Percentiles rank a stretch among this genome's conserved stretches.
phyloP scores from a whole-genome alignment of 2,329 filamentous ascomycete genomes.

The Xylariales sp. region DNA sequence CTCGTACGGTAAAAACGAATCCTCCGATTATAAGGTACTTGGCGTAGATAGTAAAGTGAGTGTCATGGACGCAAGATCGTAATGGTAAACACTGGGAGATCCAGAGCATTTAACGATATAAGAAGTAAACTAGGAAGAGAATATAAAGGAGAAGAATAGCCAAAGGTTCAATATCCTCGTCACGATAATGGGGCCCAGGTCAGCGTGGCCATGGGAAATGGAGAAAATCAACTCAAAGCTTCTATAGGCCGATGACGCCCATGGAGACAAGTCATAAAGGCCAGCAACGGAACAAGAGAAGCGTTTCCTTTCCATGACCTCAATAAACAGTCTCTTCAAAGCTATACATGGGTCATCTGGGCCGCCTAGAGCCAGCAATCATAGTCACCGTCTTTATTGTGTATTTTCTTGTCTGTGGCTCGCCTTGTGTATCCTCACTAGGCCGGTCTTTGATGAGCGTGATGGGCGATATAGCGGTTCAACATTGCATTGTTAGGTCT shows the following conservation, averaged over 20 bases:
- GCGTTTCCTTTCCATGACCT: conserved; percentile 4
- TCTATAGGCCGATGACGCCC: background rate
- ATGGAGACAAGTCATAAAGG: conserved; percentile 22
- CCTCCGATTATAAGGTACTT: background rate
- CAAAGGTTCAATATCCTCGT: conserved; percentile 16
- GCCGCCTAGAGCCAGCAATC: background rate
- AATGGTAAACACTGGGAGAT: background rate
- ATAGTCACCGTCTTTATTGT: conserved; percentile 11
- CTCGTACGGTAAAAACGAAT: background rate
- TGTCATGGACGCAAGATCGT: background rate
- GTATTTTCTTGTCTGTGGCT: background rate
- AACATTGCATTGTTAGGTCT: conserved; percentile 14
- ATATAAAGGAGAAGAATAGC: conserved; percentile 11
- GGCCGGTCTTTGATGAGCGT: background rate
- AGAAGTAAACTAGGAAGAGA: background rate
- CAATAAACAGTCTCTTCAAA: conserved; percentile 14
- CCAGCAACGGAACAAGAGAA: conserved; percentile 9
- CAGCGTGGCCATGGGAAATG: background rate
- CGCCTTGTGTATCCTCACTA: background rate
- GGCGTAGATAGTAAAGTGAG: background rate
- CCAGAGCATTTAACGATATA: background rate
- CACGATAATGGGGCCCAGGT: conserved; percentile 7
- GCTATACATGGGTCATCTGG: conserved; percentile 2
- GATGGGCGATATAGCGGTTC: background rate
- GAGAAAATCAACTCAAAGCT: conserved; percentile 15